Percentiles rank a stretch among this genome's conserved stretches.
These are phyloP conservation scores for Plectosphaerella plurivora DNA, from an alignment of 2,329 filamentous ascomycete genomes.

Conservation along the genomic window DNA sequence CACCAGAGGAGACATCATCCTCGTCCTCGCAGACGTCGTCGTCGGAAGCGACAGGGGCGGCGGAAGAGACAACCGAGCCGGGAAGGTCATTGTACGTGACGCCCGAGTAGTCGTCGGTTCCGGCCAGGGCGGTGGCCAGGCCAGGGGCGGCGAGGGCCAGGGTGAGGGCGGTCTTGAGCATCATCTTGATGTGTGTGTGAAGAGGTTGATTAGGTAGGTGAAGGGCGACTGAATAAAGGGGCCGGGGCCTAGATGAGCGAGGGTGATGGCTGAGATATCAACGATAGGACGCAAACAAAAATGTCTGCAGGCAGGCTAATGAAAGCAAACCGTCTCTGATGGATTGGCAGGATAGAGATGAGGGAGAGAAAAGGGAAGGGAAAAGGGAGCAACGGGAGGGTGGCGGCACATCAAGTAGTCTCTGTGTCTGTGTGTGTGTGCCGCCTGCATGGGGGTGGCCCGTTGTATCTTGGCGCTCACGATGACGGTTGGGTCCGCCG, in stretches of 20 bases:
- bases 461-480: not conserved
- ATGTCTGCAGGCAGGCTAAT: constrained; percentile 11
- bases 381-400: not conserved
- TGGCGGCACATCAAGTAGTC: not conserved
- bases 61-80: constrained; percentile 13
- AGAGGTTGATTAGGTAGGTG: not conserved
- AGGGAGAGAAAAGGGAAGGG: constrained; percentile 4
- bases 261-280: constrained; percentile 23
- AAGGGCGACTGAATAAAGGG: constrained; percentile 25
- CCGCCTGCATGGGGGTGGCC: too few relatives aligned
- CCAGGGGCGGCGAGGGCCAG: constrained; percentile 15
- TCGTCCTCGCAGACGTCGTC: too few relatives aligned
- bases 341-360: constrained; percentile 7
- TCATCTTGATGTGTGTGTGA: constrained; percentile 9
- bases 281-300: constrained; percentile 26
- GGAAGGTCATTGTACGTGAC: constrained; percentile 24
- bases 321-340: constrained; percentile 8
- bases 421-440: too few relatives aligned
- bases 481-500: not conserved
- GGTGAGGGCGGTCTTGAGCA: constrained; percentile 19
- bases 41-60: not conserved
- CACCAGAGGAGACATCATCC: not conserved
- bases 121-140: constrained; percentile 17
- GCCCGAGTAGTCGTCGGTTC: constrained; percentile 37
- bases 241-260: constrained; percentile 27